Evolutionary conservation across 1,284 basidiomycete species (phyloP).

Genomic region (Mycena sp.): DNA sequence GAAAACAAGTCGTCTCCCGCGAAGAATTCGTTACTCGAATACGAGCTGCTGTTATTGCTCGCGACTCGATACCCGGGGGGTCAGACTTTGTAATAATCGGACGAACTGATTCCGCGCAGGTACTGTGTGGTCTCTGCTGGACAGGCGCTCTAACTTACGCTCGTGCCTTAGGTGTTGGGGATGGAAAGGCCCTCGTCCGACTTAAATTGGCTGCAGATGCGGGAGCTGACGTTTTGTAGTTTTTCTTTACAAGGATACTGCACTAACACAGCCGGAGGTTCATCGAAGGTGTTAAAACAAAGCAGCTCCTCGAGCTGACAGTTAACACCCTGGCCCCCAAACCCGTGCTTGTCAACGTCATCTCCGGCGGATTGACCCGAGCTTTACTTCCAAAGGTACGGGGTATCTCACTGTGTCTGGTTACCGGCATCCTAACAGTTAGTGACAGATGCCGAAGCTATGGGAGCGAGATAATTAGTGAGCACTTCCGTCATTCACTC

Average conservation of each 20-base stretch:
- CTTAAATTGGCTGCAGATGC: slow-evolving; percentile 77
- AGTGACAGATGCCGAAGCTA: slow-evolving; percentile 74
- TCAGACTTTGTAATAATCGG: slow-evolving; percentile 85
- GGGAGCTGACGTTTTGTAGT: slow-evolving; percentile 86
- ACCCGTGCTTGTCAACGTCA: slow-evolving; percentile 80
- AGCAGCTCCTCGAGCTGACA: slow-evolving; percentile 70
- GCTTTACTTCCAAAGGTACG: slow-evolving; percentile 71
- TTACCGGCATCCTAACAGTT: too few relatives aligned
- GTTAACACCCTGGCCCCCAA: slow-evolving; percentile 75
- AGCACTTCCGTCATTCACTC: neutral
- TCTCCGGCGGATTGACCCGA: slow-evolving; percentile 79
- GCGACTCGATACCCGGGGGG: slow-evolving; percentile 73
- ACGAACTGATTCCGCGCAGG: slow-evolving; percentile 84
- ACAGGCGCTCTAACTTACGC: too few relatives aligned
- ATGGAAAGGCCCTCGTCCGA: slow-evolving; percentile 80
- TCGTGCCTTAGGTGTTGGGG: too few relatives aligned
- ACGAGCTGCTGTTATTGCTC: slow-evolving; percentile 78
- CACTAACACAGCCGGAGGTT: too few relatives aligned
- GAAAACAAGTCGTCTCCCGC: slow-evolving; percentile 77
- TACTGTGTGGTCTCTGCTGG: too few relatives aligned
- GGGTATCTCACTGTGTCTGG: too few relatives aligned
- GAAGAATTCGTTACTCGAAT: slow-evolving; percentile 82
- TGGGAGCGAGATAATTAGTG: slow-evolving; percentile 83
- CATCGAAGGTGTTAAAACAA: slow-evolving; percentile 82
- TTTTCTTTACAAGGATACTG: too few relatives aligned